Base-by-base conservation (phyloP, 2,329 filamentous ascomycete species). In the Fusarium oxysporum region DNA sequence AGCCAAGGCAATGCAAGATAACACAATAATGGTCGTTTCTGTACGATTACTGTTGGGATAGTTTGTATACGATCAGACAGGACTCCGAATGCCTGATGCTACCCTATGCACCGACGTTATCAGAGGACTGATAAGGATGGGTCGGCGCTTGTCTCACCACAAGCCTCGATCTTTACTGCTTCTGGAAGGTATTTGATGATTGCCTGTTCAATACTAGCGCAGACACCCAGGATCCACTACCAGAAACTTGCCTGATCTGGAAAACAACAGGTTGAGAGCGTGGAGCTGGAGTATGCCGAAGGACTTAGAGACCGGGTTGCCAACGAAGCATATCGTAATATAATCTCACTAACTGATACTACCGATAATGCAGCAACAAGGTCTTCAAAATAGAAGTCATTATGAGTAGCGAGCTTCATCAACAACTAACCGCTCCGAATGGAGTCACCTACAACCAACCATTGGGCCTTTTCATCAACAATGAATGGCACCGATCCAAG, bases 401-500 rank as follows among this genome's bases (percentile, higher is more conserved):
- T 7, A 33, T 23, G 30, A 23, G 1, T 5, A 9, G 16, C 32
- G 47, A 51, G 5, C 16, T 25, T 25, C 25, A 35, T 10, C 3
- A 35, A 8, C 59, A 80, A 62, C 76, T 82, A 30, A 80, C 74
- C 32, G 81, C 81, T n/a, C 80, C 81, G 12, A 94, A 94, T 81
- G 92, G 92, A 76, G 86, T 84, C 73, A 90, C 89, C 75, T 93
- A 92, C 73, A 84, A 82, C 35, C 90, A 92, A 78, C 91, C 91
- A 9, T 88, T 88, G 14, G 92, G 92, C 14, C 86, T 94, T 12
- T 94, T 93, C 82, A 94, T 94, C 82, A 92, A 93, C 84, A 93
- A 94, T 70, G 90, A 93, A 78, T 94, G 92, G 80, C 90, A 93
- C 51, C 88, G 69, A 88, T 88, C 59, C 84, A 88, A 70, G 82